Evolutionary conservation across 306 rosid species (phyloP).

Genomic region (Dryas drummondii): DNA sequence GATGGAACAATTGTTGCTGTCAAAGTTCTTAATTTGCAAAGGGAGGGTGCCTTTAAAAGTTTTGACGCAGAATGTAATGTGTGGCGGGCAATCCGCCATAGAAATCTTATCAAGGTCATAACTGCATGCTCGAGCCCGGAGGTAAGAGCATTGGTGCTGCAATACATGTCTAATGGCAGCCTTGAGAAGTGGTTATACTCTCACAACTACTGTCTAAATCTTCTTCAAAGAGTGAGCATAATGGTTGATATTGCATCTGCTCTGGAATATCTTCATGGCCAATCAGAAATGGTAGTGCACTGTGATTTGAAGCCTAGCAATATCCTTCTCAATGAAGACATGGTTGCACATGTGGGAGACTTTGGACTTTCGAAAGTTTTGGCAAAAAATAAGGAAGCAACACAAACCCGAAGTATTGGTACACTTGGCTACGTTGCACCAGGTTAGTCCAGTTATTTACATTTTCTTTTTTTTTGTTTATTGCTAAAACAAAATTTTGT

Average conservation of each 20-base stretch:
- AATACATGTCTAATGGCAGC: no score
- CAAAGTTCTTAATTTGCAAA: conserved; percentile 23
- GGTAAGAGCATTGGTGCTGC: neutral
- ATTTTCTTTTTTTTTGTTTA: no score
- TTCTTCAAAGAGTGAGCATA: no score
- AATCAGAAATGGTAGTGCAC: conserved; percentile 25
- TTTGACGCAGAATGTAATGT: conserved; percentile 13
- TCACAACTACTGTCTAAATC: no score
- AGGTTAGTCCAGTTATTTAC: no score
- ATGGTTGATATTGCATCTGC: conserved; percentile 20
- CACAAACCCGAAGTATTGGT: no score
- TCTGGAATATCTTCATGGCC: conserved; percentile 43
- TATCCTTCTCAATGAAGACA: conserved; percentile 34
- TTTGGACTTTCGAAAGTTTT: no score
- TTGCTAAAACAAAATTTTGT: no score
- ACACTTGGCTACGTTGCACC: no score
- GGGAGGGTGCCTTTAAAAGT: conserved; percentile 1
- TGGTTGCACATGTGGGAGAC: neutral
- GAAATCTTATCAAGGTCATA: conserved; percentile 24
- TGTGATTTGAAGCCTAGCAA: conserved; percentile 42
- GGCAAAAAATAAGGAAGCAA: no score
- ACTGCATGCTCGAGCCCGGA: neutral
- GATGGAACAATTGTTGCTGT: conserved; percentile 23
- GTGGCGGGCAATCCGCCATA: conserved; percentile 7
- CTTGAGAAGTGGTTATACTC: no score